Conservation (phyloP, 345 rosid genomes). For the Combretum micranthum region DNA sequence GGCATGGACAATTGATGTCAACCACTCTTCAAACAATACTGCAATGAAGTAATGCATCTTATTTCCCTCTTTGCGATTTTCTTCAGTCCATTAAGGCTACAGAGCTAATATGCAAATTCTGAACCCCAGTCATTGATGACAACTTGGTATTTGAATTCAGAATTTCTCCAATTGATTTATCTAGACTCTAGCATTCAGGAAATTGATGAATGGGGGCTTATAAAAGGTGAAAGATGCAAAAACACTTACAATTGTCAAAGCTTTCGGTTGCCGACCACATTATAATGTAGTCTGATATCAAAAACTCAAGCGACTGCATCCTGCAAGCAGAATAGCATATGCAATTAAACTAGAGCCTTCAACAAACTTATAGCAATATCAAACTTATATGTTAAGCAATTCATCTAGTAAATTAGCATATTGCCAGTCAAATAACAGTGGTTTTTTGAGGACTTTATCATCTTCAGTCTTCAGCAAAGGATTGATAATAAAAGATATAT, state of each 20-base stretch:
- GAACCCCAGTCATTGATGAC: no score
- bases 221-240: neutral
- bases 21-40: slow-evolving; percentile 76
- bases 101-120: no score
- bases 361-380: neutral
- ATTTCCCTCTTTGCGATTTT: neutral
- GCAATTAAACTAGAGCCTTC: neutral
- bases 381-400: neutral
- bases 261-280: slow-evolving; percentile 45
- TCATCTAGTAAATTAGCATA: neutral
- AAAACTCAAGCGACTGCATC: slow-evolving; percentile 79
- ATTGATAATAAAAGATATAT: slow-evolving; percentile 3
- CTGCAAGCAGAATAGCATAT: slow-evolving; percentile 20
- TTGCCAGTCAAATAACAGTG: neutral
- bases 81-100: neutral
- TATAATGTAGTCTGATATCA: slow-evolving; percentile 54
- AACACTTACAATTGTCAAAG: slow-evolving; percentile 48
- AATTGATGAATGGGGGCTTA: neutral
- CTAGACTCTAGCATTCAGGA: neutral
- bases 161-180: no score
- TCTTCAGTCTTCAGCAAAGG: no score
- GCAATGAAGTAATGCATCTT: slow-evolving; percentile 16
- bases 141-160: no score
- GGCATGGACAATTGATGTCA: slow-evolving; percentile 53
- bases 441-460: no score